Percentiles rank a stretch among this genome's conserved stretches.
phyloP scores from a whole-genome alignment of 306 rosid species.

The Medicago lupulina region DNA sequence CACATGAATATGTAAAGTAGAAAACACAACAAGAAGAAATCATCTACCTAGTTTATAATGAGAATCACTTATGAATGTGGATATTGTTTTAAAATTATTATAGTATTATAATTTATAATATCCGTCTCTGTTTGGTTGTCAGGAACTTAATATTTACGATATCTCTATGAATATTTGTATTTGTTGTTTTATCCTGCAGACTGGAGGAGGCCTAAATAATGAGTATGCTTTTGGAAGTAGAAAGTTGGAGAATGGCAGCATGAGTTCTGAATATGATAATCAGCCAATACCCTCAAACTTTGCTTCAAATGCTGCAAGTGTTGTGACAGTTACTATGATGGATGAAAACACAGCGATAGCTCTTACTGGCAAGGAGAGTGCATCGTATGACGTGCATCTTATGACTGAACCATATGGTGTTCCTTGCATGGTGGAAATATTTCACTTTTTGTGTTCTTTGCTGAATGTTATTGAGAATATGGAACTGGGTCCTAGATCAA shows the following conservation, averaged over 20 bases:
- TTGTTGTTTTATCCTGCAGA: constrained; percentile 58
- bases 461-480: constrained; percentile 78
- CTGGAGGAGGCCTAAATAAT: constrained; percentile 59
- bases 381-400: constrained; percentile 70
- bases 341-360: constrained; percentile 63
- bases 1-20: background rate
- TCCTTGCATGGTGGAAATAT: constrained; percentile 98
- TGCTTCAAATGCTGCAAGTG: constrained; percentile 58
- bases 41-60: background rate
- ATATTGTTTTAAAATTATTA: background rate
- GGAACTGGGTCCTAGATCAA: constrained; percentile 77
- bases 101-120: background rate
- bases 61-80: background rate
- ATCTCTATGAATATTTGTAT: constrained; percentile 27
- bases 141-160: constrained; percentile 33
- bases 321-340: constrained; percentile 54
- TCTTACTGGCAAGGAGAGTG: constrained; percentile 64
- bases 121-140: constrained; percentile 14
- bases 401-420: constrained; percentile 96
- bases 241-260: constrained; percentile 80
- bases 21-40: background rate
- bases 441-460: constrained; percentile 87
- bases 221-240: constrained; percentile 74
- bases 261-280: constrained; percentile 69
- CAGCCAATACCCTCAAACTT: constrained; percentile 60